A percentile compares a stretch with the other conserved stretches of the same genome.
phyloP scores from a whole-genome alignment of 306 rosid genomes.

The Astragalus glycyphyllos region DNA sequence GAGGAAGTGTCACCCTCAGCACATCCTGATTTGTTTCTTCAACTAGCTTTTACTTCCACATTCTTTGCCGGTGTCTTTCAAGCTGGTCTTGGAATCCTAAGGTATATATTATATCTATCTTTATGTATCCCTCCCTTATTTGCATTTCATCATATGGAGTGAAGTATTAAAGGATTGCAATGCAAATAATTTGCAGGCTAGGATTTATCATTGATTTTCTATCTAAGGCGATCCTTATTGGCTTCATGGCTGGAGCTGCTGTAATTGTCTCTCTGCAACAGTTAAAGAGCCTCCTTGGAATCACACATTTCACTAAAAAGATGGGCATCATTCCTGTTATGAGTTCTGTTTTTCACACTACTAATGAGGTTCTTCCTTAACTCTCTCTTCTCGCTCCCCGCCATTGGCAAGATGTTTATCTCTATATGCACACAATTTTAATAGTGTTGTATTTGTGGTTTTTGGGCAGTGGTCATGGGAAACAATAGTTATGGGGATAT shows the following conservation, averaged over 20 bases:
- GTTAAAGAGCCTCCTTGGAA: constrained; percentile 83
- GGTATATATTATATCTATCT: constrained; percentile 44
- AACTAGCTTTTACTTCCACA: constrained; percentile 81
- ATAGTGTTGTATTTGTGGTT: background rate
- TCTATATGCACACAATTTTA: no score
- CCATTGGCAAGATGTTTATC: no score
- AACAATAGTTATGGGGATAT: constrained; percentile 72
- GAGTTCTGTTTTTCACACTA: constrained; percentile 62
- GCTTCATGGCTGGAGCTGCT: constrained; percentile 95
- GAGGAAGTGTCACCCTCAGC: constrained; percentile 72
- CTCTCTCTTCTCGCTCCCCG: constrained; percentile 1
- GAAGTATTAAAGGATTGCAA: constrained; percentile 8
- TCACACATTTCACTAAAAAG: constrained; percentile 69
- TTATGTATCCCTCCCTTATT: background rate
- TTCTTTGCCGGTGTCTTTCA: constrained; percentile 87
- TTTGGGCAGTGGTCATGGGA: constrained; percentile 96
- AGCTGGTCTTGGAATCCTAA: constrained; percentile 78
- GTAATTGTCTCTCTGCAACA: constrained; percentile 86
- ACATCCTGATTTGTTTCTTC: constrained; percentile 61
- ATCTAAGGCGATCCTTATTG: constrained; percentile 83
- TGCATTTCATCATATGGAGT: background rate
- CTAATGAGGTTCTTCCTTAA: constrained; percentile 61
- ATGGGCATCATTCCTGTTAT: constrained; percentile 77
- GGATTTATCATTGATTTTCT: constrained; percentile 94
- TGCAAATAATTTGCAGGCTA: constrained; percentile 54